Evolutionary conservation across 2,329 filamentous ascomycete species (phyloP), one percentile per base, ranked within the genome.

Genomic region (Penicillium sp.): DNA sequence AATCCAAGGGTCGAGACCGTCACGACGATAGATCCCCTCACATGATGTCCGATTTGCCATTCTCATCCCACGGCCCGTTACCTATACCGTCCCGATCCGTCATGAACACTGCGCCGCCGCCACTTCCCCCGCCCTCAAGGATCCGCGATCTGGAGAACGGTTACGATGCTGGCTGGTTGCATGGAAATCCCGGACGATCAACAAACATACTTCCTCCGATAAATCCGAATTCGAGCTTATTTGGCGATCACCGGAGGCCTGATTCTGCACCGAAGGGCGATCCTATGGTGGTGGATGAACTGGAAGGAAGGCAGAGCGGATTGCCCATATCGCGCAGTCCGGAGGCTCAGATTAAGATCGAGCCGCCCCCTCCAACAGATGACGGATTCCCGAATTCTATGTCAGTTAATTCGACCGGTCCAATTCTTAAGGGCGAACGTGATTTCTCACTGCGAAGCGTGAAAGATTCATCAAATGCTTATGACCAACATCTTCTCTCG

Each of bases 41-140:
- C 62, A 69, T 64, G 64, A 70, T 72, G 63, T 68, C 74, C 50
- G 69, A 76, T 38, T 71, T 69, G 50, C 63, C 73, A 54, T 68
- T 68, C 44, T 64, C 74, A 42, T 69, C 76, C 38, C 74, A 76
- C 55, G 77, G 78, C 56, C 80, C 82, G 59, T 83, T 88, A 82
- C 76, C 83, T 54, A 87, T 88, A 66, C 83, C 82, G 44, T 77
- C 80, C 64, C 76, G 79, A 53, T 76, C 79, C 63, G 65, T 63
- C 47, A 67, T 72, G 52, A 65, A 71, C 44, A 66, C 69, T 39
- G 75, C 77, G 45, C 85, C 85, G 52, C 85, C 85, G 57, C 83
- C 84, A 44, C 76, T 88, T 62, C 85, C 85, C 61, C 85, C 85
- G 61, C 85, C 85, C 51, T 81, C 84, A 46, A 78, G 76, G 65